Evolutionary conservation across 2,329 filamentous ascomycete species (phyloP), one percentile per base, ranked within the genome.

Genomic region (Pyrenophora tritici-repentis): DNA sequence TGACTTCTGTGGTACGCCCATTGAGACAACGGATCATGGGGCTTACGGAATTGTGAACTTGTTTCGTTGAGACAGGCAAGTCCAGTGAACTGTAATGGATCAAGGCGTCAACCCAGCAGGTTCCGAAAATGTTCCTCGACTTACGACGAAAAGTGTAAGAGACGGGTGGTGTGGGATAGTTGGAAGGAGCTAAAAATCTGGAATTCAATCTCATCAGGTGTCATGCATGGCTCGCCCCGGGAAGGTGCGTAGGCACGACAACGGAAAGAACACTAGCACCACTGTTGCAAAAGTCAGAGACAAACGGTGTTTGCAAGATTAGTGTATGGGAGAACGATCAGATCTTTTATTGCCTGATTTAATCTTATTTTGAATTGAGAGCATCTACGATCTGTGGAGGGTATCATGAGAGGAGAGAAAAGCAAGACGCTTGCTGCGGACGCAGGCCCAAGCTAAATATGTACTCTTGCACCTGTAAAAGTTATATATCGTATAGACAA

Each of bases 331-430:
- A 29, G 26, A 29, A 4, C 2, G 10, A 29, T 10, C 3, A 13
- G 26, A 29, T 13, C 26, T 10, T 29, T 10, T 29, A 10, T 29
- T 10, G 9, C 9, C 26, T 12, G 4, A 29, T 29, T 2, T 10
- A 29, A 12, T 13, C 13, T 13, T 29, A 29, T 29, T 9, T 29
- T 2, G 26, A 29, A 29, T 29, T 29, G 26, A 12, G 26, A 13
- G 9, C 10, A 29, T 29, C 26, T 29, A 31, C 16, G 8, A 8
- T 41, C 4, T 41, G n/a, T n/a, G 31, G 20, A 41, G 66, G 67
- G 68, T 70, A 72, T 71, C 67, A 59, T 66, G 67, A 70, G 66
- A 63, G 68, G 65, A 68, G 66, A 61, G 61, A 53, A 39, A 33
- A 33, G 33, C n/a, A 12, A 22, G 1, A 24, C 22, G 34, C 47